Percentiles rank a stretch among this genome's conserved stretches.
These are phyloP conservation scores for Rheum nobile DNA, from an alignment of 148 eudicot genomes.

Conservation along the genomic window DNA sequence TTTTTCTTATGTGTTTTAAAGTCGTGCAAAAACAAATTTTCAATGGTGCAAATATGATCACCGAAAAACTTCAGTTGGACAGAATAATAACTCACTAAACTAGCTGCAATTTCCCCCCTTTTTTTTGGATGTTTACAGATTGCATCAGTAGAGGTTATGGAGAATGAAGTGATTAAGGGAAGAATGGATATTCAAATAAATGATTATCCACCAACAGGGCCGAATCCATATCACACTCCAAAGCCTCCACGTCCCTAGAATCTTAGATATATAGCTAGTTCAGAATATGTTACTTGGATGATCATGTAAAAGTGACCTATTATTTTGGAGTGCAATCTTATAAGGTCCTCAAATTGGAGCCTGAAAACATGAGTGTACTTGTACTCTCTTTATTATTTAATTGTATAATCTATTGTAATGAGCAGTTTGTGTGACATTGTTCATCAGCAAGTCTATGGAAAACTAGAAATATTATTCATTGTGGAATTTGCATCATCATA, in stretches of 20 bases:
- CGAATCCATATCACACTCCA: conserved; percentile 45
- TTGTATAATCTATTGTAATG: conserved; percentile 1
- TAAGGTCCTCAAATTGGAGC: not conserved
- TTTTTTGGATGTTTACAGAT: conserved; percentile 8
- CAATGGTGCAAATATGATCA: too few relatives aligned
- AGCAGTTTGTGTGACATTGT: not conserved
- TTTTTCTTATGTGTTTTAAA: too few relatives aligned
- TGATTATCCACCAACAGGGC: conserved; percentile 35
- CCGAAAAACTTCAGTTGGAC: not conserved
- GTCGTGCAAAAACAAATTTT: too few relatives aligned
- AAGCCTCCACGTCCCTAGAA: conserved; percentile 18
- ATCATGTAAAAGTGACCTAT: too few relatives aligned
- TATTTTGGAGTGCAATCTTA: too few relatives aligned
- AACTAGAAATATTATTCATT: too few relatives aligned
- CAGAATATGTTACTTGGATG: not conserved
- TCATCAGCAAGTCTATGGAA: not conserved
- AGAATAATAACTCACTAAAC: not conserved
- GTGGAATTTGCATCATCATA: too few relatives aligned
- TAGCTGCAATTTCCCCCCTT: not conserved
- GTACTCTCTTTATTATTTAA: not conserved
- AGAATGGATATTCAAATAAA: conserved; percentile 30
- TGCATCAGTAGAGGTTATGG: conserved; percentile 9
- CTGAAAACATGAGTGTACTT: not conserved
- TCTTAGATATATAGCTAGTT: not conserved
- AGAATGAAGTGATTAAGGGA: conserved; percentile 11